Percentiles rank a stretch among this genome's conserved stretches.
Conservation (phyloP, 768 basidiomycete species). For the Phlegmacium glaucopus region DNA sequence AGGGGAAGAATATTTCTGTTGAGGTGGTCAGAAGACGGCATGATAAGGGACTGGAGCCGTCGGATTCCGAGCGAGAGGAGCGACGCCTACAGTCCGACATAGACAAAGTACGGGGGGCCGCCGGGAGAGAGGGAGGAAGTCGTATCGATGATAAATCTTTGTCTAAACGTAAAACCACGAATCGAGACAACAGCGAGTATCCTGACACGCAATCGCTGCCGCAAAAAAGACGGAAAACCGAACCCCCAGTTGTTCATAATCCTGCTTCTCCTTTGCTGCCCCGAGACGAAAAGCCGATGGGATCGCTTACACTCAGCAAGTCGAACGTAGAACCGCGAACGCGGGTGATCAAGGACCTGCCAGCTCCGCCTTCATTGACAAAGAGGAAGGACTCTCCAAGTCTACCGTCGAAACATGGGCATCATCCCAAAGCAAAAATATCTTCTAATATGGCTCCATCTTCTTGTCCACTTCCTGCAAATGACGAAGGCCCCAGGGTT, state of each 20-base stretch:
- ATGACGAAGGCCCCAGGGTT: slow-evolving; percentile 12
- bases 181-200: neutral
- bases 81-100: neutral
- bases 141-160: neutral
- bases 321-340: neutral
- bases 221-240: neutral
- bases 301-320: neutral
- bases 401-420: slow-evolving; percentile 22
- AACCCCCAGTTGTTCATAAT: neutral
- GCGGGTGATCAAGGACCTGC: neutral
- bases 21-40: neutral
- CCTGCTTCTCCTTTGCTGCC: neutral
- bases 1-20: neutral
- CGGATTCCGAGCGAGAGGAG: neutral
- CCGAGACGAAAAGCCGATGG: slow-evolving; percentile 12
- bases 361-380: slow-evolving; percentile 25
- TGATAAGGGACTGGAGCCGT: neutral
- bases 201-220: neutral
- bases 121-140: neutral
- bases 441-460: slow-evolving; percentile 13
- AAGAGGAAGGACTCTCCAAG: slow-evolving; percentile 34
- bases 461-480: slow-evolving; percentile 14
- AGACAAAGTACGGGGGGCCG: neutral
- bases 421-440: slow-evolving; percentile 13
- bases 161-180: slow-evolving; percentile 1